Conservation (phyloP, 306 rosid species). For the Pyrus betulifolia region DNA sequence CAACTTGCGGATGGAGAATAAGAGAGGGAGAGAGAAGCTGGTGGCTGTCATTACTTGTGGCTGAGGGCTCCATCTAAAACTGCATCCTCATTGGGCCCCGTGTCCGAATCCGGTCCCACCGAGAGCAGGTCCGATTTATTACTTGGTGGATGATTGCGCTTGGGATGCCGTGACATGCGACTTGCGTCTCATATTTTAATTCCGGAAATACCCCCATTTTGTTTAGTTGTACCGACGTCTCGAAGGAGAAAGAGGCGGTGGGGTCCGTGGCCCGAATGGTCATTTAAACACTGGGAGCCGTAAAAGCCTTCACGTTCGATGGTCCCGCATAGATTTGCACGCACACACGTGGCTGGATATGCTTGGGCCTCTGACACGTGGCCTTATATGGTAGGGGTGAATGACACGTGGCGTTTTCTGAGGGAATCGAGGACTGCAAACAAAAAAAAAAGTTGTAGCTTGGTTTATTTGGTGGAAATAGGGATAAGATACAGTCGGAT, state of each 20-base stretch:
- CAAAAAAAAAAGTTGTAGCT: neutral
- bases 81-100: conserved; percentile 22
- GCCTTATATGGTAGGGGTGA: neutral
- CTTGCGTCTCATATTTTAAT: neutral
- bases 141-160: neutral
- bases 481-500: conserved; percentile 2
- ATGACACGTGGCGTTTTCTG: neutral
- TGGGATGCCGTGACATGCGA: neutral
- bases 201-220: neutral
- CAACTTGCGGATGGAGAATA: neutral
- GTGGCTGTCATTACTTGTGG: conserved; percentile 37
- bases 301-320: neutral
- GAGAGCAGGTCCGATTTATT: neutral
- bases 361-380: neutral
- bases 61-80: conserved; percentile 61
- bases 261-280: neutral
- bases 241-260: neutral
- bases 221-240: no score
- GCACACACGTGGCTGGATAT: neutral
- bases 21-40: neutral
- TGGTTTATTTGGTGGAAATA: neutral
- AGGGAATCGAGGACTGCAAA: neutral
- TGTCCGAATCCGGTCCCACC: conserved; percentile 12
- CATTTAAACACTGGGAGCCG: neutral
- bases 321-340: neutral